Conservation (phyloP, 1,284 basidiomycete genomes). For the Leccinum colubrinum region DNA sequence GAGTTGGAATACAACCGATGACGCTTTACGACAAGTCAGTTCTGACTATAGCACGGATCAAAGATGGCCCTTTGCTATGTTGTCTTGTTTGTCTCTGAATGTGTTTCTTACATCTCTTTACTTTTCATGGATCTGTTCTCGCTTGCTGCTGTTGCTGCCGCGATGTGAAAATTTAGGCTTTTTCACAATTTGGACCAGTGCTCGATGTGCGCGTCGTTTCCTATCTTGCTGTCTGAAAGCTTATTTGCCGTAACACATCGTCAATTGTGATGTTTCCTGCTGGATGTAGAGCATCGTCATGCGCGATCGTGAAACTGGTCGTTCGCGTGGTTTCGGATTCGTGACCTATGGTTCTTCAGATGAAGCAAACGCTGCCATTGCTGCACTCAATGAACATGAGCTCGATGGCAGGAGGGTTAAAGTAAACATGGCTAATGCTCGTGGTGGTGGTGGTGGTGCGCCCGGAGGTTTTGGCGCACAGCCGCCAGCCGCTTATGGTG, state of each 20-base stretch:
- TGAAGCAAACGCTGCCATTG: conserved; percentile 84
- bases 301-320: conserved; percentile 96
- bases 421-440: conserved; percentile 93
- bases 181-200: conserved; percentile 64
- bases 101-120: conserved; percentile 29
- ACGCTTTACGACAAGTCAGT: conserved; percentile 83
- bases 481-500: conserved; percentile 27
- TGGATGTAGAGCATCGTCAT: conserved; percentile 83
- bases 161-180: conserved; percentile 58
- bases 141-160: conserved; percentile 32
- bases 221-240: conserved; percentile 31
- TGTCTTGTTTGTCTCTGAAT: conserved; percentile 28
- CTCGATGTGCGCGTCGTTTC: conserved; percentile 68
- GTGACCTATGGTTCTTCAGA: conserved; percentile 67
- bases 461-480: conserved; percentile 24
- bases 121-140: conserved; percentile 33
- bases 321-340: conserved; percentile 96
- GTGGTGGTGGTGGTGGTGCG: conserved; percentile 48
- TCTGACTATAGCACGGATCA: conserved; percentile 38
- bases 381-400: conserved; percentile 84
- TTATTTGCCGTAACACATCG: conserved; percentile 19
- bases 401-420: conserved; percentile 92
- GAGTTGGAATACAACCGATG: conserved; percentile 95
- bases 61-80: conserved; percentile 39
- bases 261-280: conserved; percentile 5